phyloP scores from a whole-genome alignment of 768 basidiomycete genomes.

The Vishniacozyma victoriae region DNA sequence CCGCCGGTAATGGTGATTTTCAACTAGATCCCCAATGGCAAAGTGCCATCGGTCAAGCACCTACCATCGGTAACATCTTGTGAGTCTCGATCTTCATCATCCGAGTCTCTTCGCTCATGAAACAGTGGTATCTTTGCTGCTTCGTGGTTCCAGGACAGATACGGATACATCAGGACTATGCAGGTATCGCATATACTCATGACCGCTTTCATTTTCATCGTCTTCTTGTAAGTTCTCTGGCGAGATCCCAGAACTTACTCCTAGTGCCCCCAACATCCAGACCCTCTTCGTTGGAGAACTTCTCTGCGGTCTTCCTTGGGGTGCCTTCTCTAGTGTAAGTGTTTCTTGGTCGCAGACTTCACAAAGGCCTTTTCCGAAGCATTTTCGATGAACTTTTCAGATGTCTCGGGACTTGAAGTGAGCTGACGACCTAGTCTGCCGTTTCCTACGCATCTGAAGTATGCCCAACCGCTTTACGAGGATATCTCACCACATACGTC shows the following conservation, averaged over 20 bases:
- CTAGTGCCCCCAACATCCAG: not conserved
- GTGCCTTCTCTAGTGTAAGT: not conserved
- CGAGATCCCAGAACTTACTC: not conserved
- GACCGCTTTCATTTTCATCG: not conserved
- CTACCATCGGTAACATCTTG: not conserved
- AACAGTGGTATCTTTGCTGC: constrained; percentile 28
- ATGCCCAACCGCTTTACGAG: constrained; percentile 20
- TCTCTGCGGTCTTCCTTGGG: not conserved
- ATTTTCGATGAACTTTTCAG: too few species aligned
- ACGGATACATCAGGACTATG: constrained; percentile 12
- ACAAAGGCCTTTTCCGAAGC: too few species aligned
- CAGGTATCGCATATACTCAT: not conserved
- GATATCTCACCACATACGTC: constrained; percentile 19
- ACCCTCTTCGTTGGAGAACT: not conserved
- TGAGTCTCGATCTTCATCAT: too few species aligned
- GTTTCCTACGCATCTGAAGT: constrained; percentile 23
- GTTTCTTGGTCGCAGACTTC: not conserved
- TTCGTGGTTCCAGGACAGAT: constrained; percentile 17
- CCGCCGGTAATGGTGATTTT: not conserved
- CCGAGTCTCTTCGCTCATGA: not conserved
- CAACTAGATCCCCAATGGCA: not conserved
- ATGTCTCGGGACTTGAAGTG: constrained; percentile 4
- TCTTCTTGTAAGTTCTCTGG: not conserved
- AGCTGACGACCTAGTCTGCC: constrained; percentile 5
- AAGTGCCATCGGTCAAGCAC: not conserved